Conservation (phyloP, 73 alveolate genomes). For the Paramecium biaurelia region DNA sequence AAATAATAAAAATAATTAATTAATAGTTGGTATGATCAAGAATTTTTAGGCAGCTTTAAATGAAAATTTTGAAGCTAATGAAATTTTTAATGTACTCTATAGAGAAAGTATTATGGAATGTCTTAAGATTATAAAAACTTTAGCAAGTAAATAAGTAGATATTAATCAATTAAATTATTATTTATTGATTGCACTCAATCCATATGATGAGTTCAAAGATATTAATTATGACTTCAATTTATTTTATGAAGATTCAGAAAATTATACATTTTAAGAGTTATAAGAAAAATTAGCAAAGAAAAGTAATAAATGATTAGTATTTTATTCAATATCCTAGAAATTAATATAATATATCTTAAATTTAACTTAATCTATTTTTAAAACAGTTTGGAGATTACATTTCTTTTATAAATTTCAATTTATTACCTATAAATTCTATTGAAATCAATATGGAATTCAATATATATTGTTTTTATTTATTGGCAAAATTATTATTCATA, state of each 20-base stretch:
- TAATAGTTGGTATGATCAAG: neutral
- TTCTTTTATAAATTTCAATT: neutral
- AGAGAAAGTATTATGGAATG: slow-evolving; percentile 43
- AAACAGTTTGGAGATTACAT: too few relatives aligned
- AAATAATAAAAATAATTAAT: neutral
- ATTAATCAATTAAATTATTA: slow-evolving; percentile 35
- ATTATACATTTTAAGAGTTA: slow-evolving; percentile 9
- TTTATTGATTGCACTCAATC: slow-evolving; percentile 39
- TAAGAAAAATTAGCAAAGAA: slow-evolving; percentile 22
- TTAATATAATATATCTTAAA: too few relatives aligned
- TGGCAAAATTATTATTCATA: neutral
- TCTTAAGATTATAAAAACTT: neutral
- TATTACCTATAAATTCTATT: neutral
- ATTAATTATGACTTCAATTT: slow-evolving; percentile 34
- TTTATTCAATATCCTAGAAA: neutral
- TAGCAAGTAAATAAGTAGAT: neutral
- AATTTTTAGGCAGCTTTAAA: neutral
- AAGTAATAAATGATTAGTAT: neutral
- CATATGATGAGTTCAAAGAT: slow-evolving; percentile 53
- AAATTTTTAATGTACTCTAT: slow-evolving; percentile 11
- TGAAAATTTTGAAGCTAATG: slow-evolving; percentile 39
- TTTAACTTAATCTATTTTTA: too few relatives aligned
- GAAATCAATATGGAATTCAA: neutral
- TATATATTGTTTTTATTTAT: neutral
- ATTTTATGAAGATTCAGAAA: slow-evolving; percentile 57